phyloP scores from a whole-genome alignment of 331 rosid species.

The Quercus tomentella region DNA sequence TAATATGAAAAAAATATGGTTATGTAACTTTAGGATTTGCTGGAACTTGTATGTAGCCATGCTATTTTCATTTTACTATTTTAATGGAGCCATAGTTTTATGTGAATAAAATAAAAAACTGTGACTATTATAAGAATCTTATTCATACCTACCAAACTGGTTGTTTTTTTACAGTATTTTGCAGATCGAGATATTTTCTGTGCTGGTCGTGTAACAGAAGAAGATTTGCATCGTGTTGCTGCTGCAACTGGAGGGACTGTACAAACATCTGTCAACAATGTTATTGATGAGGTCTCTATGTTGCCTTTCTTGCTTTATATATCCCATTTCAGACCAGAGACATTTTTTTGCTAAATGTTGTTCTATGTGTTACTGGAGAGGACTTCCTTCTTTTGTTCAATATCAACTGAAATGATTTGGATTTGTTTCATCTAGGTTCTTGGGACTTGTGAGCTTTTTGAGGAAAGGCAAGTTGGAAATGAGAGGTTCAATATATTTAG shows the following conservation, averaged over 20 bases:
- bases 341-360: background rate
- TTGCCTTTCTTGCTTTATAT: background rate
- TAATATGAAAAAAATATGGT: background rate
- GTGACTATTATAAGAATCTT: background rate
- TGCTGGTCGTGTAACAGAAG: constrained; percentile 99
- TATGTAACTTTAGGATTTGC: background rate
- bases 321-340: background rate
- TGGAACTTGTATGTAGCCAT: background rate
- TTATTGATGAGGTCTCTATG: constrained; percentile 75
- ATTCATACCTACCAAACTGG: background rate
- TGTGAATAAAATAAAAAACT: background rate
- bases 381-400: background rate
- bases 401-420: constrained; percentile 16
- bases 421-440: constrained; percentile 60
- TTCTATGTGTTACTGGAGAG: background rate
- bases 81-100: background rate
- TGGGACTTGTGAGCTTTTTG: constrained; percentile 90
- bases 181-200: constrained; percentile 98
- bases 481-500: constrained; percentile 92
- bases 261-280: constrained; percentile 88
- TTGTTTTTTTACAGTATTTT: constrained; percentile 72
- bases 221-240: constrained; percentile 87
- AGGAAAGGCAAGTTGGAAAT: constrained; percentile 97
- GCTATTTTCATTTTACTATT: background rate
- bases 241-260: constrained; percentile 97